Evolutionary conservation across 2,329 filamentous ascomycete species (phyloP), one percentile per base, ranked within the genome.

Genomic region (Corniculantispora saksenae): DNA sequence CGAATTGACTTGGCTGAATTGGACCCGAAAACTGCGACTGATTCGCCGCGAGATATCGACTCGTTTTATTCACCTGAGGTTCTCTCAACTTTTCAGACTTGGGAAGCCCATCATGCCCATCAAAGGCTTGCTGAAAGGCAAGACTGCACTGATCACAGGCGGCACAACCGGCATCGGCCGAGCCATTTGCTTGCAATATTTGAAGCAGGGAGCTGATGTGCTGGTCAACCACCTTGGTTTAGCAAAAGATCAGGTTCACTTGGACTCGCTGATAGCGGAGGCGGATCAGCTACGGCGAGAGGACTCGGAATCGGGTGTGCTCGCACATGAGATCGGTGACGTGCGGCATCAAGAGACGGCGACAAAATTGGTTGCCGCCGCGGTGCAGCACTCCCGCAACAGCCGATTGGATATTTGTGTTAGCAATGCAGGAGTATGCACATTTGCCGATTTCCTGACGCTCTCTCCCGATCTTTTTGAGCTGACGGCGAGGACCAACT

Each of bases 391-490:
- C 65, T 79, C 79, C 55, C 90, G 87, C 74, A 82, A 83, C 17
- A 78, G 79, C 0, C 82, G 87, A 4, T 79, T 93, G 40, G 90
- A 93, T 77, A 82, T 97, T 8, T 94, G 94, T 77, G 91, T 97
- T 32, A 92, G 89, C 76, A 97, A 97, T 79, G 93, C 93, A 4
- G 93, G 93, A 8, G 86, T 97, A 66, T 97, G 93, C 82, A 86
- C 91, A 68, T 97, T 97, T 78, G 89, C 90, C 66, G 91, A 96
- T 69, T 96, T 97, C 73, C 79, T 97, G 27, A 87, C 90, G 23
- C 84, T 97, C 51, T 82, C 87, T 12, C 84, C 88, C 1, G 85
- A 89, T 64, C 87, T 96, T 63, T 91, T 93, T 72, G 80, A 85
- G 67, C 82, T 83, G 63, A 96, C 93, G 3, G 82, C 96, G 48